Base-by-base conservation (phyloP, 2,329 filamentous ascomycete species). In the Beauveria asiatica region DNA sequence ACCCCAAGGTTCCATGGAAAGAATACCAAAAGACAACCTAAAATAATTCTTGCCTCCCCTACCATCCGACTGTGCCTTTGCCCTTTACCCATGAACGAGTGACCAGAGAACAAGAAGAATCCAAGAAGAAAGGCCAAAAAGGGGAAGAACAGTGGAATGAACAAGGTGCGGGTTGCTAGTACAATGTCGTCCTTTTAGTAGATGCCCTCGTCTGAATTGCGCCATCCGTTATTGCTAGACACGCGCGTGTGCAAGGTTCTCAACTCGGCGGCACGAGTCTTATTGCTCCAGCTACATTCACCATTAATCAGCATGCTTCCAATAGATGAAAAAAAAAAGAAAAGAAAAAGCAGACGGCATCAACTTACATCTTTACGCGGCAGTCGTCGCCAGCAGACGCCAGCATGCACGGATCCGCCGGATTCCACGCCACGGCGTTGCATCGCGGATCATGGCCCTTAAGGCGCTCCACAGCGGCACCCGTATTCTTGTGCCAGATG, bases 371-470 rank as follows among this genome's bases (percentile, higher is more conserved):
- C 75, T 88, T 87, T 64, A 97, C 87, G 70, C 83, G 86, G 58
- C 82, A 80, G 69, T 97, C 94, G 71, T 99, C 94, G 19, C 93
- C 92, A 61, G 90, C 93, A 13, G 92, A 93, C 17, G 92, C 94
- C 73, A 97, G 90, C 78, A 97, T 87, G 63, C 83, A 84, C 1
- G 90, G 86, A 69, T 97, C 84, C 11, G 77, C 80, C 1, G 94
- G 92, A 68, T 93, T 94, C 93, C 94, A 99, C 23, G 88, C 82
- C 42, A 95, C 89, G 8, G 90, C 84, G 70, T 97, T 97, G 64
- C 94, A 93, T 39, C 91, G 87, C 13, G 83, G 81, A 7, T 78
- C 76, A 67, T 97, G 93, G 0, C 86, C 92, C 37, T 85, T 81
- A 3, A 97, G 77, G 52, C 83, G 86, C 68, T 92, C 89, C 6